Base-by-base conservation (phyloP, 1,284 basidiomycete species). In the Chondrostereum purpureum region DNA sequence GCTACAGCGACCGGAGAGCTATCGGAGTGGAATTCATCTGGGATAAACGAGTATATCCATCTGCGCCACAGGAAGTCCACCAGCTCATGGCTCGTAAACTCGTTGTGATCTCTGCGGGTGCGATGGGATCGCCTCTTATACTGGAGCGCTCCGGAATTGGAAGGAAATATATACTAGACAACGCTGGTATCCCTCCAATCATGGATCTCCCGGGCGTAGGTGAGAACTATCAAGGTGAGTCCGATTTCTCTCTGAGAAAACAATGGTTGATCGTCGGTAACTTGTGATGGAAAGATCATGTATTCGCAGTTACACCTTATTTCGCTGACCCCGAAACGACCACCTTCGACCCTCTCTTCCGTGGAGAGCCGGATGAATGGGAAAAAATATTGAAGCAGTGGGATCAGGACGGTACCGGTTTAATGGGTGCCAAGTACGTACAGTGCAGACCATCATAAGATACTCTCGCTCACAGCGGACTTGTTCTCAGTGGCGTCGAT, bases 181-280 rank as follows among this genome's bases (percentile, higher is more conserved):
- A 59, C 36, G 47, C 59, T 14, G 62, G 61, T 0, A 51, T 76
- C 6, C 12, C 49, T 12, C 48, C 55, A 0, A 34, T 62, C n/a
- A 63, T 72, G 0, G 63, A 75, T 33, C 53, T 75, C 0, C 66
- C 66, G 3, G 72, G 72, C 2, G 72, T 77, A 0, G 75, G 75
- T 4, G 65, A 72, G 47, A 62, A 65, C 12, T 71, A 69, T 47
- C 65, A 69, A 51, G 73, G 73, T 64, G 12, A 16, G 39, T 22
- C 31, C 33, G 27, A 8, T 31, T 31, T 8, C 27, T 8, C 27
- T 8, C 8, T n/a, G 8, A 8, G n/a, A 31, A 8, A 31, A 31
- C 8, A 31, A 8, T n/a, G 27, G n/a, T 8, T 31, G 27, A 40
- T 50, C 19, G 47, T 11, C 6, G 23, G 37, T n/a, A 16, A 16